Percentiles rank a stretch among this genome's conserved stretches.
Conservation (phyloP, 768 basidiomycete species). For the Cystobasidium tubakii region DNA sequence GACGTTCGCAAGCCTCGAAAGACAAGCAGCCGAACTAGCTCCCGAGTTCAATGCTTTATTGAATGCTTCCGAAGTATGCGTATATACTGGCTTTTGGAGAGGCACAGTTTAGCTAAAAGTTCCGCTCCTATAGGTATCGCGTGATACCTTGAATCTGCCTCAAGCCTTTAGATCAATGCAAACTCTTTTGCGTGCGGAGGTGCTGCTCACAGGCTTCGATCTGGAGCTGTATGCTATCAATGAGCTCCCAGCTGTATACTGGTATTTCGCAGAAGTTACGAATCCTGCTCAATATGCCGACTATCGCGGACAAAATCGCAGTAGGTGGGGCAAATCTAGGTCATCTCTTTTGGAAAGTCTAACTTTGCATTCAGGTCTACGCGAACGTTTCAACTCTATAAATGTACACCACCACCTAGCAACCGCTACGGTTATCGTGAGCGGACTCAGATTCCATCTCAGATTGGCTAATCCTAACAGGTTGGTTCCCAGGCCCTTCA, state of each 20-base stretch:
- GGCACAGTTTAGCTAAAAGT: neutral
- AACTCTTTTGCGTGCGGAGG: neutral
- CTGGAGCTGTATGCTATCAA: conserved; percentile 20
- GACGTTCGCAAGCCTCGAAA: neutral
- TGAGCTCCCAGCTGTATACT: conserved; percentile 16
- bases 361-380: neutral
- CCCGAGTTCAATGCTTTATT: neutral
- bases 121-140: neutral
- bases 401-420: neutral
- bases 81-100: neutral
- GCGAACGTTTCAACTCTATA: neutral
- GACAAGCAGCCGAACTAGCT: neutral
- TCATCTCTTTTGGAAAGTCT: neutral
- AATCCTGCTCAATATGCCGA: neutral
- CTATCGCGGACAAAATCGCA: neutral
- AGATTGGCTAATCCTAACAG: neutral
- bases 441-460: too few species aligned
- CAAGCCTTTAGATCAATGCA: conserved; percentile 8
- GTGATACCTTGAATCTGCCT: neutral
- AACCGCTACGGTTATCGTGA: neutral
- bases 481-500: neutral
- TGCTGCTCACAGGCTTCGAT: conserved; percentile 25
- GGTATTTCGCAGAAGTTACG: conserved; percentile 11
- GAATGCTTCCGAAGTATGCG: neutral
- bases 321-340: neutral